Percentiles rank a stretch among this genome's conserved stretches.
Evolutionary conservation across 345 rosid genomes (phyloP).

Genomic region (Abelmoschus esculentus): DNA sequence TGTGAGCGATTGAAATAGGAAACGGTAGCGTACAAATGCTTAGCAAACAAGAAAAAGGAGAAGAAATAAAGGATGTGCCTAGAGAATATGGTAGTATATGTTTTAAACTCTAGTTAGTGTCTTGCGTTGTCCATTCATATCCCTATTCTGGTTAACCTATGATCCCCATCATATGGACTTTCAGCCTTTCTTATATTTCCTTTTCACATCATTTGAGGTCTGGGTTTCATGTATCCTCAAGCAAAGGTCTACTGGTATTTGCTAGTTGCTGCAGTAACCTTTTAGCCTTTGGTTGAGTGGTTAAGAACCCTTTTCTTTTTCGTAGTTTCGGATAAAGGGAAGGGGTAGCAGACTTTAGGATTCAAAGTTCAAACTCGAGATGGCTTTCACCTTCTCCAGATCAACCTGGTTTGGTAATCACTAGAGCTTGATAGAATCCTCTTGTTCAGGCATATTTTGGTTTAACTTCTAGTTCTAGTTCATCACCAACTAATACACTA

Average conservation of each 20-base stretch:
- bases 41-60: background rate
- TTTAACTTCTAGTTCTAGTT: background rate
- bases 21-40: background rate
- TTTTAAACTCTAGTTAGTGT: background rate
- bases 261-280: background rate
- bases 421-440: background rate
- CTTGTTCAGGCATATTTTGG: background rate
- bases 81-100: background rate
- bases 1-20: background rate
- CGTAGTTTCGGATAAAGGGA: background rate
- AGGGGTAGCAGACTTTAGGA: background rate
- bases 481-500: background rate
- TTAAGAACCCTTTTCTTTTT: background rate
- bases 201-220: background rate
- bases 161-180: background rate
- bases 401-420: background rate
- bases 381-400: background rate
- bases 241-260: background rate
- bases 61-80: background rate
- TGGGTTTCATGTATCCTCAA: background rate
- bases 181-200: background rate
- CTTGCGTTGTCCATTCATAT: background rate
- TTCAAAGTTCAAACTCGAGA: background rate
- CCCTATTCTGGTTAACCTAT: slow-evolving; percentile 1
- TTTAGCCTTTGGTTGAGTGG: background rate